These are phyloP conservation scores for Aegilops tauschii DNA, from an alignment of 176 grass and related monocot genomes.

Conservation along the genomic window DNA sequence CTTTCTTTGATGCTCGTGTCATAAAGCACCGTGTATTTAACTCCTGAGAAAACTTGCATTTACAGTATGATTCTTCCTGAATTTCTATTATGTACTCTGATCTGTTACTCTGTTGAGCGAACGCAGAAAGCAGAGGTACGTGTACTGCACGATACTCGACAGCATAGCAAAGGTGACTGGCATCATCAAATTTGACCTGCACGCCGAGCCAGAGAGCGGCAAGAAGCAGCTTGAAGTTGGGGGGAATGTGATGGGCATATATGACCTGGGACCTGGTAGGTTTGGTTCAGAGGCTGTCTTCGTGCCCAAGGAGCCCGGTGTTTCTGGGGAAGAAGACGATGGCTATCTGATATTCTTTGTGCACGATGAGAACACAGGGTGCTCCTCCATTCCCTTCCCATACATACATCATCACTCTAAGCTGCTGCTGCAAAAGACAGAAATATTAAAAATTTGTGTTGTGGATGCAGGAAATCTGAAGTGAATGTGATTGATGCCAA, in stretches of 20 bases:
- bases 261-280: slow-evolving; percentile 69
- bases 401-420: neutral
- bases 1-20: neutral
- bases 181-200: slow-evolving; percentile 85
- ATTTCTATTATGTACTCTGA: neutral
- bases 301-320: slow-evolving; percentile 62
- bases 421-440: neutral
- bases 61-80: neutral
- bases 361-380: slow-evolving; percentile 93
- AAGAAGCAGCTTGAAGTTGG: slow-evolving; percentile 80
- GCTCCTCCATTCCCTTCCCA: slow-evolving; percentile 3
- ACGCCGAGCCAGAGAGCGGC: slow-evolving; percentile 52
- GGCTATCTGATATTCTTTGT: slow-evolving; percentile 90
- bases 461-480: slow-evolving; percentile 69
- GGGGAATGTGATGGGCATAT: slow-evolving; percentile 73
- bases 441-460: neutral
- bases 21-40: neutral
- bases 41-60: neutral
- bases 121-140: slow-evolving; percentile 69
- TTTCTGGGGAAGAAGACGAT: slow-evolving; percentile 78
- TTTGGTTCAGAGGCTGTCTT: slow-evolving; percentile 91
- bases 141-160: slow-evolving; percentile 77
- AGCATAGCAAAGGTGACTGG: slow-evolving; percentile 70
- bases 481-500: slow-evolving; percentile 91
- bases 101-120: neutral